Percentiles rank a stretch among this genome's conserved stretches.
These are phyloP conservation scores for Cystobasidium slooffiae DNA, from an alignment of 1,284 basidiomycete genomes.

Conservation along the genomic window DNA sequence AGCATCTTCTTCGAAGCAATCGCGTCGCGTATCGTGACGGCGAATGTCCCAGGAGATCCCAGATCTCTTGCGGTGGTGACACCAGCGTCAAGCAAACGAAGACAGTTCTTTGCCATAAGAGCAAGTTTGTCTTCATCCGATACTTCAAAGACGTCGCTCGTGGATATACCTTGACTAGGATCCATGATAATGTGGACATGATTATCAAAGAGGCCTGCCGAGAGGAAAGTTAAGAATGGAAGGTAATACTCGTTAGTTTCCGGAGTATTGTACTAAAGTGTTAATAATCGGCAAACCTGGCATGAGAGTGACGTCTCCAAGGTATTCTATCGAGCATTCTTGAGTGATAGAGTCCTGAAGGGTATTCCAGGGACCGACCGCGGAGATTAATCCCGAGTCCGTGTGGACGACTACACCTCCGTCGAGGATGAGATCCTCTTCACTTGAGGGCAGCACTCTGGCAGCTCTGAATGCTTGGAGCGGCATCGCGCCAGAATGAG, in stretches of 20 bases:
- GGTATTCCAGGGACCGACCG: conserved; percentile 6
- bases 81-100: conserved; percentile 33
- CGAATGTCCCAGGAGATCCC: conserved; percentile 17
- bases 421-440: conserved; percentile 23
- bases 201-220: conserved; percentile 29
- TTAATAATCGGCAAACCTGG: not conserved
- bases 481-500: not conserved
- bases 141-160: conserved; percentile 8
- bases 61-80: conserved; percentile 31
- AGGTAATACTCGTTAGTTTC: not conserved
- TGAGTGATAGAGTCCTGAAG: not conserved
- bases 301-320: conserved; percentile 30
- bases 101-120: conserved; percentile 21
- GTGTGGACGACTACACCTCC: conserved; percentile 6
- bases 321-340: conserved; percentile 1
- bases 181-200: conserved; percentile 35
- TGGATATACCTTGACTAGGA: conserved; percentile 7
- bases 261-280: not conserved
- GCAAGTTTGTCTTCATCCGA: conserved; percentile 1
- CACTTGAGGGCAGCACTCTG: conserved; percentile 4
- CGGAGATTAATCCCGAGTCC: conserved; percentile 14
- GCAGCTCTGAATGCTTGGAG: conserved; percentile 18
- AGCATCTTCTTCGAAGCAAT: not conserved
- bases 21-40: conserved; percentile 18
- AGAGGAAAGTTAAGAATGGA: not conserved